phyloP scores from a whole-genome alignment of 1,284 basidiomycete genomes.

The Phlebopus sp. region DNA sequence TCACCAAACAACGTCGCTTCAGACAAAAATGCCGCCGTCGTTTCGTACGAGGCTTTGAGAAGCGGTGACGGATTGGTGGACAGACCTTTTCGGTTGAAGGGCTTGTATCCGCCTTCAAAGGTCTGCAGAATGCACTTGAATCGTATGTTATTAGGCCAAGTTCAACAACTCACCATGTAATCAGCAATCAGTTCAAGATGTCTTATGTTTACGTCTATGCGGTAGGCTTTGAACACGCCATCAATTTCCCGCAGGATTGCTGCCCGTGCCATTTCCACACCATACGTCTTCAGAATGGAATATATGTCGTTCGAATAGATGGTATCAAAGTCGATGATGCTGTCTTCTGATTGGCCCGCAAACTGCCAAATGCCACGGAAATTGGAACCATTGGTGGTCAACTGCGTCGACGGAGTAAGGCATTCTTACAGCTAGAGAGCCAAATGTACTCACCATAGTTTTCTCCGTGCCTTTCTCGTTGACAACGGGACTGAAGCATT shows the following conservation, averaged over 20 bases:
- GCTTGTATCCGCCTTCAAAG: conserved; percentile 95
- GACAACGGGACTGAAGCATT: conserved; percentile 65
- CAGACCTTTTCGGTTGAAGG: conserved; percentile 96
- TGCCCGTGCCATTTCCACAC: conserved; percentile 95
- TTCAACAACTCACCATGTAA: conserved; percentile 78
- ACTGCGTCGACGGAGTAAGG: conserved; percentile 36
- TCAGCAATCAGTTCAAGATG: conserved; percentile 98
- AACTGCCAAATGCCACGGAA: conserved; percentile 90
- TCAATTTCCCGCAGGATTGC: conserved; percentile 91
- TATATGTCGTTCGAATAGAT: conserved; percentile 97
- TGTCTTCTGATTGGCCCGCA: conserved; percentile 58
- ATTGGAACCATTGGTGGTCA: conserved; percentile 90
- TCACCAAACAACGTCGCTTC: conserved; percentile 95
- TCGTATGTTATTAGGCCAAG: conserved; percentile 4
- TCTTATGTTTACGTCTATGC: conserved; percentile 92
- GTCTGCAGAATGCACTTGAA: conserved; percentile 54
- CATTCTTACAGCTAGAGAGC: conserved; percentile 1
- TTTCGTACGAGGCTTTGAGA: conserved; percentile 97
- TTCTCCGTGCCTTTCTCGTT: conserved; percentile 51
- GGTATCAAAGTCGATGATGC: conserved; percentile 78
- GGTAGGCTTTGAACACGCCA: conserved; percentile 95
- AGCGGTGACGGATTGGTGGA: conserved; percentile 89
- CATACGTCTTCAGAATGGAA: conserved; percentile 88
- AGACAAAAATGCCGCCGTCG: conserved; percentile 92
- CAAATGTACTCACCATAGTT: conserved; percentile 46